Evolutionary conservation across 2,329 filamentous ascomycete species (phyloP).

Genomic region (Botrytis fragariae): DNA sequence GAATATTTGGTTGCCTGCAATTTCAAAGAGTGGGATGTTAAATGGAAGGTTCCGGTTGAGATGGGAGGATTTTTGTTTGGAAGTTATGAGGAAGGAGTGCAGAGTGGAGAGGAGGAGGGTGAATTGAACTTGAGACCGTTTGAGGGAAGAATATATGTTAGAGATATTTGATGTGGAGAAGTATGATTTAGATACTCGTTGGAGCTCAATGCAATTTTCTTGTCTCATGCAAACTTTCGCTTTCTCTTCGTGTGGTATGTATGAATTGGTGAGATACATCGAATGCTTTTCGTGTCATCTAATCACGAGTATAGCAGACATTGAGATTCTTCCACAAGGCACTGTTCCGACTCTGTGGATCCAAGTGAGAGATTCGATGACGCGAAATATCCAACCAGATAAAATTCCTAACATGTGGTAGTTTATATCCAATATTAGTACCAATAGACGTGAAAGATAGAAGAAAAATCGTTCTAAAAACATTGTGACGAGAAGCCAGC

Average conservation of each 20-base stretch:
- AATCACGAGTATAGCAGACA: background rate
- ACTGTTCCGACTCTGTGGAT: background rate
- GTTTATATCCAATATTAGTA: background rate
- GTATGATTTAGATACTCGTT: background rate
- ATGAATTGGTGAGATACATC: background rate
- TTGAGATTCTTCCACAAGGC: background rate
- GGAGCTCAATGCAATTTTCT: background rate
- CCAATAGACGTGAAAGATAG: background rate
- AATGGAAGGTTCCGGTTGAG: background rate
- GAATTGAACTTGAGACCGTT: constrained; percentile 3
- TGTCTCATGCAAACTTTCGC: background rate
- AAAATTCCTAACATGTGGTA: background rate
- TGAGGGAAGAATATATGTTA: constrained; percentile 8
- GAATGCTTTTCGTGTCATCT: background rate
- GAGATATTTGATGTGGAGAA: background rate
- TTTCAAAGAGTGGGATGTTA: constrained; percentile 3
- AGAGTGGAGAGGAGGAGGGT: too few relatives aligned
- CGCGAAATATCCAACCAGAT: background rate
- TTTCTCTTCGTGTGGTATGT: background rate
- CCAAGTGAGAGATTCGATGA: background rate
- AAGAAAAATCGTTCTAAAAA: accelerated
- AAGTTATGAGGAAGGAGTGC: background rate
- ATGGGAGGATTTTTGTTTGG: background rate
- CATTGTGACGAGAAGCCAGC: background rate
- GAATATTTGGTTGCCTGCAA: constrained; percentile 8